Base-by-base conservation (phyloP, 2,329 filamentous ascomycete genomes). In the Arthrobotrys iridis region DNA sequence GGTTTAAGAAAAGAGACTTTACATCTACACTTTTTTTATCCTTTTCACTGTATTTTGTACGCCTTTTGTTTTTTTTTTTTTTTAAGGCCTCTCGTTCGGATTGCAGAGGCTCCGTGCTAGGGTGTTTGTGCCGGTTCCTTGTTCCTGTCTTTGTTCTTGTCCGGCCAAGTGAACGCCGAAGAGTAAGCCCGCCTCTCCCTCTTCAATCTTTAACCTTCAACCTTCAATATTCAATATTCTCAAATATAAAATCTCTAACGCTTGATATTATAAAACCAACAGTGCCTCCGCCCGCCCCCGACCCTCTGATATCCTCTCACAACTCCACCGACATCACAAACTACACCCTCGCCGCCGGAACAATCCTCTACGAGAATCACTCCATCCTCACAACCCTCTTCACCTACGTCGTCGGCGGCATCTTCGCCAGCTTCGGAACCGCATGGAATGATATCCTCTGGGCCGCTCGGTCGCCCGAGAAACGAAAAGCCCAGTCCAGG, bases 371-470 rank as follows among this genome's bases (percentile, higher is more conserved):
- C 55, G 33, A 48, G 26, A 66, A 76, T 43, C 58, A 55, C 13
- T 65, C 72, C 4, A 20, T 71, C 33, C 50, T 65, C 50, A 37
- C 52, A 24, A 59, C 58, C 33, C 64, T 76, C 37, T 65, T 71
- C 52, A 37, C 72, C 7, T 70, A 58, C 64, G 58, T 71, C 50
- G 58, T 76, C 33, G 58, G 66, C 52, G 72, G 72, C 13, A 64
- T 76, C 48, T 76, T 76, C 15, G 72, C 72, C 7, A 60, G 72
- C 40, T 76, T 76, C 15, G 72, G 72, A 35, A 50, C 50, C 28
- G 33, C 52, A 15, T 60, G 40, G 45, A 24, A 62, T 22, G 59
- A 76, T 30, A 22, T 70, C 15, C 41, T 67, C 13, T 75, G 71
- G 71, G 48, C 67, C 22, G 40, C 48, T 11, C 37, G 57, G 1